These are phyloP conservation scores for Pseudogymnoascus sp. DNA, from an alignment of 2,329 filamentous ascomycete genomes.

Conservation along the genomic window DNA sequence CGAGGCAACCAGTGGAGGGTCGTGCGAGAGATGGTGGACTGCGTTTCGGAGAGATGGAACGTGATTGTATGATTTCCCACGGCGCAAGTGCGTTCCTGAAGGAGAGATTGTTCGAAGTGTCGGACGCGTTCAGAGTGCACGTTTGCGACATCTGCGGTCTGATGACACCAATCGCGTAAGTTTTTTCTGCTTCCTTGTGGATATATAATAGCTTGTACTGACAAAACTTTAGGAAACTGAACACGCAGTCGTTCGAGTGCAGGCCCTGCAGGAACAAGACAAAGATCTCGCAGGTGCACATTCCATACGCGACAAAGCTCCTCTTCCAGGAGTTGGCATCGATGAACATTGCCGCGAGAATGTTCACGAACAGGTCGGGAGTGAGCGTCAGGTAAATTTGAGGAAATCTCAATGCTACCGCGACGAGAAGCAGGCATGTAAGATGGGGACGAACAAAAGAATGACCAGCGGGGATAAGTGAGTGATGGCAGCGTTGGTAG, in stretches of 20 bases:
- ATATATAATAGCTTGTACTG: constrained; percentile 23
- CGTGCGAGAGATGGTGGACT: constrained; percentile 95
- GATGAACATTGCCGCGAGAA: constrained; percentile 96
- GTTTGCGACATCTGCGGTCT: constrained; percentile 97
- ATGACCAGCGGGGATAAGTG: neutral
- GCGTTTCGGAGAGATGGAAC: constrained; percentile 99
- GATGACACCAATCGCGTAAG: constrained; percentile 98
- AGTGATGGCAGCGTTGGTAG: constrained; percentile 3
- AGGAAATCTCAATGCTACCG: neutral
- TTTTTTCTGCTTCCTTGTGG: constrained; percentile 28
- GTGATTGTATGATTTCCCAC: constrained; percentile 99
- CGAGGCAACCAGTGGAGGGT: constrained; percentile 94
- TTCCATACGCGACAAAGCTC: constrained; percentile 94
- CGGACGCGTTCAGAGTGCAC: constrained; percentile 94
- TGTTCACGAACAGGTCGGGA: constrained; percentile 85
- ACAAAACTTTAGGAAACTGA: constrained; percentile 62
- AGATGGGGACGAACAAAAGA: neutral
- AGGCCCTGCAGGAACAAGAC: constrained; percentile 98
- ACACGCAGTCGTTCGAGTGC: constrained; percentile 94
- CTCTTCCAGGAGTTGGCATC: constrained; percentile 96
- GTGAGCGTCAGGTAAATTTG: constrained; percentile 55
- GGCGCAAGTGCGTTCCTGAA: constrained; percentile 95
- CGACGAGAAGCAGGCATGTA: neutral
- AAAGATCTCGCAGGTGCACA: constrained; percentile 94
- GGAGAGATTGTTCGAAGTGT: constrained; percentile 94